Base-by-base conservation (phyloP, 1,284 basidiomycete species). In the Apiotrichum porosum region DNA sequence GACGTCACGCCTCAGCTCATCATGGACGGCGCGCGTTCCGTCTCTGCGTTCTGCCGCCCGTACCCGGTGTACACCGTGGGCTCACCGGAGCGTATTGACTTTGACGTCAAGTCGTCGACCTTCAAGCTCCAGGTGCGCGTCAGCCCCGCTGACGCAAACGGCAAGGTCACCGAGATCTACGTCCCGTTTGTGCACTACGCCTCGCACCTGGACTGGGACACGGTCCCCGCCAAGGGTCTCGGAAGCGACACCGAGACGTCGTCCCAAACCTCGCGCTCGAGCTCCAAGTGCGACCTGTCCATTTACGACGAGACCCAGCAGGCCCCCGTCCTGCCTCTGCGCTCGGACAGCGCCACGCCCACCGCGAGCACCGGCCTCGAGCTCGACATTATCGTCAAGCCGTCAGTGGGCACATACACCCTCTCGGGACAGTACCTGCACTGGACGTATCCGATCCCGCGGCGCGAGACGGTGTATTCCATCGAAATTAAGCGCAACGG, bases 101-200 rank as follows among this genome's bases (percentile, higher is more conserved):
- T 95, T 61, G 83, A 93, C 63, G 81, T 93, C 52, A 64, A 72
- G 24, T 83, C 83, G 57, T 82, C 85, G 1, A 72, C 74, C 28
- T 86, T 90, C 74, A 82, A 79, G 69, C 74, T 88, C 37, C 77
- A 76, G 14, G 78, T 91, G 9, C 73, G 72, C 23, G 85, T 90
- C 9, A 66, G 74, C 1, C 58, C 81, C 0, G 78, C 79, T 4
- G 72, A 75, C 42, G 55, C 58, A 1, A 44, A 52, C 2, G 59
- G 73, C 9, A 73, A 72, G 21, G 69, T 82, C 2, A 94, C 89
- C 10, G 89, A 93, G 77, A 84, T 95, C 15, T 97, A 81, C 66
- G 68, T 95, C 1, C 92, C 92, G 1, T 78, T 88, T 44, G 81
- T 93, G n/a, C 91, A 95, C 69, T 97, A 83, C 63, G 90, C 88